A percentile compares a stretch with the other conserved stretches of the same genome.
These are phyloP conservation scores for Diaporthe sp. DNA, from an alignment of 2,329 filamentous ascomycete species.

Conservation along the genomic window DNA sequence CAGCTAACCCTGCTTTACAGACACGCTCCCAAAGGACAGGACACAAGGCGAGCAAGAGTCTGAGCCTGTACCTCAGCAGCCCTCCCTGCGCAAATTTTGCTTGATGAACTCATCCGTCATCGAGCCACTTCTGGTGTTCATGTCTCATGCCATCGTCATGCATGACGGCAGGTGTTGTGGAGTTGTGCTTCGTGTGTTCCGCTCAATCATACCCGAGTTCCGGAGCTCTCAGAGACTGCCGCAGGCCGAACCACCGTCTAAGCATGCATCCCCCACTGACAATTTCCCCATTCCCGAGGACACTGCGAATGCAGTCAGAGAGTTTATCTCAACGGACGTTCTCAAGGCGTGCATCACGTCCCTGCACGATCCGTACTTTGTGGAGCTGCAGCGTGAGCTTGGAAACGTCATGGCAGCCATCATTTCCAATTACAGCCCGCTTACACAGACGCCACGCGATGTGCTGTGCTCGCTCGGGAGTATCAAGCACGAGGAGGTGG, in stretches of 20 bases:
- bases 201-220: constrained; percentile 87
- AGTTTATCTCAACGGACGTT: constrained; percentile 91
- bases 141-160: constrained; percentile 90
- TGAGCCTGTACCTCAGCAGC: constrained; percentile 49
- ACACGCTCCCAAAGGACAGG: constrained; percentile 24
- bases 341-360: constrained; percentile 91
- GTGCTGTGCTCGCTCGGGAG: constrained; percentile 86
- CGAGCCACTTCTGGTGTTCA: constrained; percentile 91
- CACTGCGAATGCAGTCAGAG: constrained; percentile 78
- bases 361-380: constrained; percentile 95
- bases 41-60: constrained; percentile 24
- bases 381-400: constrained; percentile 93
- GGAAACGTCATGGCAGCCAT: constrained; percentile 90
- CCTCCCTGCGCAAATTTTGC: constrained; percentile 84
- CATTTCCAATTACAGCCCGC: constrained; percentile 78
- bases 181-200: constrained; percentile 87
- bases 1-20: constrained; percentile 20
- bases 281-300: constrained; percentile 62
- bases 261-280: constrained; percentile 42
- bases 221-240: constrained; percentile 32
- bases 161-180: constrained; percentile 90
- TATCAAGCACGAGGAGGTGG: constrained; percentile 77
- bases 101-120: constrained; percentile 82
- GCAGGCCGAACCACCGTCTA: constrained; percentile 45
- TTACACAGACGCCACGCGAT: constrained; percentile 77